Conservation (phyloP, 164 flowering plant species). For the Piper betle region DNA sequence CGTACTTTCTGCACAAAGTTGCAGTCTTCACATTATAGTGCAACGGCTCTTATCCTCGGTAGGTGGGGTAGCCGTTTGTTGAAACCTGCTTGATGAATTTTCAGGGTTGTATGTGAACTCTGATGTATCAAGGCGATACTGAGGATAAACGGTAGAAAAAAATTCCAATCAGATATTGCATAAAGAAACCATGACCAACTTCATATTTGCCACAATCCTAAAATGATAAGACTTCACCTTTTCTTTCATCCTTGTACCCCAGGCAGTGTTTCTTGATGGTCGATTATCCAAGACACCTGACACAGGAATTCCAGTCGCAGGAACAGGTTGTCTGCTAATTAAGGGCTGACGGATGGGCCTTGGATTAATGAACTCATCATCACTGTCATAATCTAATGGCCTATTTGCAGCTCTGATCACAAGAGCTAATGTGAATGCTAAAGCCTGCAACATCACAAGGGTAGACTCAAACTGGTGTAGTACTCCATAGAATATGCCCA, state of each 20-base stretch:
- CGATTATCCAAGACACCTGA: conserved; percentile 52
- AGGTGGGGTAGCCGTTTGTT: conserved; percentile 38
- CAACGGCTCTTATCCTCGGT: conserved; percentile 58
- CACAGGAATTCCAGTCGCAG: conserved; percentile 57
- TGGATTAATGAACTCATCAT: conserved; percentile 54
- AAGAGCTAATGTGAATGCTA: conserved; percentile 56
- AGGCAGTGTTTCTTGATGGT: conserved; percentile 65
- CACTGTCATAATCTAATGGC: conserved; percentile 73
- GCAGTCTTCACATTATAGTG: conserved; percentile 43
- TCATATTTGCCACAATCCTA: neutral
- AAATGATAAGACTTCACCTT: conserved; percentile 28
- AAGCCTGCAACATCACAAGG: conserved; percentile 34
- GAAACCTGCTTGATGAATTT: conserved; percentile 47
- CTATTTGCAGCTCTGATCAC: conserved; percentile 59
- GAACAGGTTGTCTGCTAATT: conserved; percentile 39
- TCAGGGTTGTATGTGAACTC: conserved; percentile 81
- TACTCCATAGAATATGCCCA: neutral
- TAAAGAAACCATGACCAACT: neutral
- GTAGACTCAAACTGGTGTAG: neutral
- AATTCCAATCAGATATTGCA: neutral
- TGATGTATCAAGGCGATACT: conserved; percentile 80
- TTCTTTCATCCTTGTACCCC: conserved; percentile 88
- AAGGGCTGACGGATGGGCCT: conserved; percentile 57
- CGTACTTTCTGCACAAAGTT: neutral
- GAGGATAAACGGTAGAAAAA: neutral